Evolutionary conservation across 306 rosid species (phyloP).

Genomic region (Potentilla sterilis): DNA sequence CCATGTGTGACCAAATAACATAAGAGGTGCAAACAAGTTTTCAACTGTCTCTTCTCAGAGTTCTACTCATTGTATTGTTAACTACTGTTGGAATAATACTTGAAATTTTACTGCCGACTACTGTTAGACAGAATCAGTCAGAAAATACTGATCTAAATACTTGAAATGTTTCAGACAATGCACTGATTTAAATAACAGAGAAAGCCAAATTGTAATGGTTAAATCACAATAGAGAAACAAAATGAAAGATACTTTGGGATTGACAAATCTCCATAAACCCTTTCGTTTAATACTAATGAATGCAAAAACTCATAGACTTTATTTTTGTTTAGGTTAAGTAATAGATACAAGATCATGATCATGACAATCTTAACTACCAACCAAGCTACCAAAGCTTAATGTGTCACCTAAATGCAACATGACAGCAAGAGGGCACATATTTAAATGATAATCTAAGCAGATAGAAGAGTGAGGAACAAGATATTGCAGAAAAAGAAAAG

Average conservation of each 20-base stretch:
- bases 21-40: not conserved
- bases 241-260: not conserved
- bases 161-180: not conserved
- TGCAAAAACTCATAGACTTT: not conserved
- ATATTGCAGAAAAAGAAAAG: not conserved
- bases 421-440: not conserved
- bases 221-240: not conserved
- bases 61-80: not conserved
- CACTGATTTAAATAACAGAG: not conserved
- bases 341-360: not conserved
- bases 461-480: not conserved
- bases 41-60: not conserved
- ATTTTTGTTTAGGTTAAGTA: not conserved
- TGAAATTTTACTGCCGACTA: not conserved
- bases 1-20: not conserved
- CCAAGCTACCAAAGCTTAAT: slow-evolving; percentile 5
- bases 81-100: not conserved
- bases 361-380: not conserved
- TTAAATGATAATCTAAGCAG: not conserved
- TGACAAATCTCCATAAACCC: not conserved
- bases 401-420: not conserved
- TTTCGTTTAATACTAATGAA: not conserved
- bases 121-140: not conserved
- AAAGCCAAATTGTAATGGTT: not conserved
- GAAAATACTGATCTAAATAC: not conserved